Evolutionary conservation across 345 rosid genomes (phyloP).

Genomic region (Brassica rapa): DNA sequence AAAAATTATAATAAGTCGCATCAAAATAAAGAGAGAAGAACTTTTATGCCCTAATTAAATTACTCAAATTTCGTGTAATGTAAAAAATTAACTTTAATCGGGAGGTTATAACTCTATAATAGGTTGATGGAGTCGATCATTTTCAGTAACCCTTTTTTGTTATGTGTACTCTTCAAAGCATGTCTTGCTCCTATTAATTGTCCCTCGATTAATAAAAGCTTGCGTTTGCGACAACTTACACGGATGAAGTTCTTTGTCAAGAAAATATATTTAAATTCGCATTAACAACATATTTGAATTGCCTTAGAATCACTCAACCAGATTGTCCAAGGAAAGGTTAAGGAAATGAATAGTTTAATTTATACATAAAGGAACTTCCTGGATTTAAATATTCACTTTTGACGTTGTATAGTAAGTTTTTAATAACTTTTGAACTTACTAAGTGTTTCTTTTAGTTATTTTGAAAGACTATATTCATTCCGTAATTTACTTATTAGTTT

Average conservation of each 20-base stretch:
- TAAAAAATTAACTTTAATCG: background rate
- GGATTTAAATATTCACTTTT: background rate
- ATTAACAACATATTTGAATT: slow-evolving; percentile 13
- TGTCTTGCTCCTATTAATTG: slow-evolving; percentile 34
- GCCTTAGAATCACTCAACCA: slow-evolving; percentile 13
- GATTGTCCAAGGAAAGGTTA: background rate
- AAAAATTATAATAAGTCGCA: background rate
- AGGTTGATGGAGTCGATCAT: slow-evolving; percentile 3
- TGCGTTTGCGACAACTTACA: slow-evolving; percentile 29
- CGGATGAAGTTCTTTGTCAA: slow-evolving; percentile 28
- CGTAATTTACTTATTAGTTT: background rate
- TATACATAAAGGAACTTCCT: background rate
- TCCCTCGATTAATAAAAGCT: slow-evolving; percentile 7
- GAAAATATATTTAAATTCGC: background rate
- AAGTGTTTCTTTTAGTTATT: background rate
- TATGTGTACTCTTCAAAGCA: slow-evolving; percentile 35
- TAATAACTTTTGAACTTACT: background rate
- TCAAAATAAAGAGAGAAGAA: background rate
- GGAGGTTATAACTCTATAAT: background rate
- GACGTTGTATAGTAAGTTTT: background rate
- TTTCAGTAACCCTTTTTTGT: slow-evolving; percentile 24
- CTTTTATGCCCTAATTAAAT: background rate
- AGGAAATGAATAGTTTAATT: background rate
- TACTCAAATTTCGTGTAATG: background rate
- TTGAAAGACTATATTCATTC: background rate